Evolutionary conservation across 257 asterid species (phyloP).

Genomic region (Solanum medicagineum): DNA sequence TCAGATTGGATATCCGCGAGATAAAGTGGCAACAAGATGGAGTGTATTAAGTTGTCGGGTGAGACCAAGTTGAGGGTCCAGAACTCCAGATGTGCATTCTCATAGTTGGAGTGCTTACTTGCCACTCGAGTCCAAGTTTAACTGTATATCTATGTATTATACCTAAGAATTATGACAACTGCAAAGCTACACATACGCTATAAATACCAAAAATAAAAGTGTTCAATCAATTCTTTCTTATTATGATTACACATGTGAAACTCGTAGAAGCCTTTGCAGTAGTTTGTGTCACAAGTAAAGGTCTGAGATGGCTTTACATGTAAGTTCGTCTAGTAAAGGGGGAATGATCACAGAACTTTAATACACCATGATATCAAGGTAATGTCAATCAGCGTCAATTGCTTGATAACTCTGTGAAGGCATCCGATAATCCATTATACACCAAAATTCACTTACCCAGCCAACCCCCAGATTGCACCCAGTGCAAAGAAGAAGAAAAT

Average conservation of each 20-base stretch:
- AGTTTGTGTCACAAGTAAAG: background rate
- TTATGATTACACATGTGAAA: background rate
- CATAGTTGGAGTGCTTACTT: too few relatives aligned
- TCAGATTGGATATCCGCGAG: too few relatives aligned
- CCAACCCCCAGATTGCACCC: background rate
- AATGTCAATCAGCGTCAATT: background rate
- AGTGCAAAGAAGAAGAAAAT: background rate
- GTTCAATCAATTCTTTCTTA: background rate
- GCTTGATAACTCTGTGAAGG: background rate
- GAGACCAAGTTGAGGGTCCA: too few relatives aligned
- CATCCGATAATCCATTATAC: background rate
- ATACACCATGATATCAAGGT: background rate
- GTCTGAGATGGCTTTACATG: background rate
- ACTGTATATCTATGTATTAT: too few relatives aligned
- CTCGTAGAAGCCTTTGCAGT: background rate
- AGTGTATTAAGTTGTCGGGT: too few relatives aligned
- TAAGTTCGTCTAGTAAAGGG: background rate
- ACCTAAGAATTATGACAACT: background rate
- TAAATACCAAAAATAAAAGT: background rate
- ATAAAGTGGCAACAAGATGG: too few relatives aligned
- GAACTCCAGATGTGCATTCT: too few relatives aligned
- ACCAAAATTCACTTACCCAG: background rate
- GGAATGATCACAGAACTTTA: background rate
- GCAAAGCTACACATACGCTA: background rate
- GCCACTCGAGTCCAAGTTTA: too few relatives aligned